Evolutionary conservation across 1,284 basidiomycete species (phyloP).

Genomic region (Cerrena zonata): DNA sequence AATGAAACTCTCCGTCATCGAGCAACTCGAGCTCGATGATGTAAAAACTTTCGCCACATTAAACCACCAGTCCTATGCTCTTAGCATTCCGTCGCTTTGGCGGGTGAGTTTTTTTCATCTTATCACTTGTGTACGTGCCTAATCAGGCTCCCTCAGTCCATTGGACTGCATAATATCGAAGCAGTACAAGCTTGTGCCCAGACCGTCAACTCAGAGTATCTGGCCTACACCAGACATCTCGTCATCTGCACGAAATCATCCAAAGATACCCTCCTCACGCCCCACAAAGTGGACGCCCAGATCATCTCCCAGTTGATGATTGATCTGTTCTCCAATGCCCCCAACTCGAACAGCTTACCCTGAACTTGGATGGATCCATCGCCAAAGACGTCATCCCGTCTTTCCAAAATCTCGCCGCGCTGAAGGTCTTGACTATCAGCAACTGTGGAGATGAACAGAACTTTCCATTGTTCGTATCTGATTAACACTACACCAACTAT

Average conservation of each 20-base stretch:
- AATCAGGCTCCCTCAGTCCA: constrained; percentile 22
- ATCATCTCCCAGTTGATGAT: constrained; percentile 41
- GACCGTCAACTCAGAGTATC: constrained; percentile 52
- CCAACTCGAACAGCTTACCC: constrained; percentile 44
- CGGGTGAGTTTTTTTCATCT: constrained; percentile 34
- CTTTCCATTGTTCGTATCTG: constrained; percentile 57
- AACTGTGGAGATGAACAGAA: constrained; percentile 49
- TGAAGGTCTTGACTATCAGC: constrained; percentile 47
- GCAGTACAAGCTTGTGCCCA: constrained; percentile 47
- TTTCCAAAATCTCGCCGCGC: constrained; percentile 43
- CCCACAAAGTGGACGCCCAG: constrained; percentile 2
- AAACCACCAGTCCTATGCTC: constrained; percentile 42
- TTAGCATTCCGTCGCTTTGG: constrained; percentile 56
- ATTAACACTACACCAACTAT: no score
- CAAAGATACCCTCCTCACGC: constrained; percentile 3
- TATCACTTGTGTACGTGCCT: not conserved
- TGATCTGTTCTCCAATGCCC: constrained; percentile 45
- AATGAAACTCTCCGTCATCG: constrained; percentile 55
- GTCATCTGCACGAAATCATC: constrained; percentile 42
- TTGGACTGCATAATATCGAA: constrained; percentile 42
- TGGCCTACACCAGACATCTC: constrained; percentile 49
- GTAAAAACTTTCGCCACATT: constrained; percentile 40
- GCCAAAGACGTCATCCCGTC: constrained; percentile 44
- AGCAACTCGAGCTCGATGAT: constrained; percentile 37
- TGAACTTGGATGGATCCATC: constrained; percentile 50